Conservation (phyloP, 2,329 filamentous ascomycete species). For the Elsinoe batatas region DNA sequence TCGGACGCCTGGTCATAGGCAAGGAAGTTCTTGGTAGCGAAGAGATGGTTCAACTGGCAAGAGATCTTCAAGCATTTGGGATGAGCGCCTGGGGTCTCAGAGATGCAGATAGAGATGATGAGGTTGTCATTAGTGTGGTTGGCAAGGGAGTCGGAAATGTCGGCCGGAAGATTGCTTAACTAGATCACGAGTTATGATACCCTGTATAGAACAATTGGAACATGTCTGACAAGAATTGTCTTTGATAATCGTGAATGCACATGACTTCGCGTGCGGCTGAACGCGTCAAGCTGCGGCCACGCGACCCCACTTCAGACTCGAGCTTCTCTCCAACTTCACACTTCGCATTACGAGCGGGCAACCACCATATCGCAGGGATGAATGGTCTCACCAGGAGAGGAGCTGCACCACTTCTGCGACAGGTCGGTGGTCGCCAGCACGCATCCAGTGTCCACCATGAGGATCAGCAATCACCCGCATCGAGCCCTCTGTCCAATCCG, state of each 20-base stretch:
- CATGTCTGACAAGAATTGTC: neutral
- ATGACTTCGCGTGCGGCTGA: neutral
- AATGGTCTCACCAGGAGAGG: neutral
- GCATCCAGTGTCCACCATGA: slow-evolving; percentile 6
- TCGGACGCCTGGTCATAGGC: slow-evolving; percentile 74
- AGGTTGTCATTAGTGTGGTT: slow-evolving; percentile 83
- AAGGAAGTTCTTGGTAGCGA: slow-evolving; percentile 73
- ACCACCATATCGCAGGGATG: neutral
- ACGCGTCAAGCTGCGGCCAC: neutral
- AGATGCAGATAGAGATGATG: slow-evolving; percentile 51
- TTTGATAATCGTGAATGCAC: neutral
- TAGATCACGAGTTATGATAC: slow-evolving; percentile 15
- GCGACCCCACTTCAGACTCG: neutral
- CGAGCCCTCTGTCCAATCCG: neutral
- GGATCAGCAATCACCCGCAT: neutral
- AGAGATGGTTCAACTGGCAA: slow-evolving; percentile 65
- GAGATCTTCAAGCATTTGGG: slow-evolving; percentile 82
- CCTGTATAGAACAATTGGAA: slow-evolving; percentile 7
- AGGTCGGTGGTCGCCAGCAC: neutral
- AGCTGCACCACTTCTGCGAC: neutral
- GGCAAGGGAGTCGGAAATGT: slow-evolving; percentile 91
- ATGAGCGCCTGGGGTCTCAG: slow-evolving; percentile 84
- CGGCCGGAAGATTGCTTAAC: slow-evolving; percentile 68
- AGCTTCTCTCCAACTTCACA: neutral
- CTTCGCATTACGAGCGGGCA: neutral